These are phyloP conservation scores for Sporisorium reilianum DNA, from an alignment of 1,284 basidiomycete species.

Conservation along the genomic window DNA sequence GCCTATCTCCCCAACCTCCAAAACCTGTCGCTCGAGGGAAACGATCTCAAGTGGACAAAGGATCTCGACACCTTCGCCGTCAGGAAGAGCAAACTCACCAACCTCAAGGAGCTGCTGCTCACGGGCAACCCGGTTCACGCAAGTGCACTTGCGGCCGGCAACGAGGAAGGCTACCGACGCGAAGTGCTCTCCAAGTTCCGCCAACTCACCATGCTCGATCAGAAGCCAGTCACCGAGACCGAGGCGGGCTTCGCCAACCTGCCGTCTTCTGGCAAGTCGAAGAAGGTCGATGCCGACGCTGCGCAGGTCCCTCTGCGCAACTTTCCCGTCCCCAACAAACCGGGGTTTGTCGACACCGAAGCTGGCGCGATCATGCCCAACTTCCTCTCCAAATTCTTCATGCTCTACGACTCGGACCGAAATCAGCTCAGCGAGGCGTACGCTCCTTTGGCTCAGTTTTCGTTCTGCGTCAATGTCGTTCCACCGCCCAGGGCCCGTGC, in stretches of 20 bases:
- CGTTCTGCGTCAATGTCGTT: conserved; percentile 83
- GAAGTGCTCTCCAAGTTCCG: conserved; percentile 55
- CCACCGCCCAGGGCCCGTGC: conserved; percentile 78
- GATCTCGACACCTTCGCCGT: conserved; percentile 58
- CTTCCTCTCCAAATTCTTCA: conserved; percentile 83
- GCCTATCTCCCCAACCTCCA: conserved; percentile 72
- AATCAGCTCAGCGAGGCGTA: conserved; percentile 80
- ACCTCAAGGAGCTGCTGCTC: conserved; percentile 77
- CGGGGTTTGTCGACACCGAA: conserved; percentile 80
- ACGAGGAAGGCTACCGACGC: conserved; percentile 73
- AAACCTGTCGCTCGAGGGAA: conserved; percentile 81
- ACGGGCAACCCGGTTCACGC: conserved; percentile 83
- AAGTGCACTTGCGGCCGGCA: conserved; percentile 76
- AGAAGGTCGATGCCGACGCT: conserved; percentile 53
- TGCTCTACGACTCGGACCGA: conserved; percentile 83
- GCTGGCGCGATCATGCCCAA: conserved; percentile 76
- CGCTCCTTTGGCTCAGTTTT: conserved; percentile 86
- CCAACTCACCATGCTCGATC: conserved; percentile 71
- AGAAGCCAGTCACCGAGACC: conserved; percentile 77
- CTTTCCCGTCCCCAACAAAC: conserved; percentile 80
- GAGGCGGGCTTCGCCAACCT: conserved; percentile 79
- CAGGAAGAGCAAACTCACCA: conserved; percentile 43
- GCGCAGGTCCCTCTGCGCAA: conserved; percentile 66
- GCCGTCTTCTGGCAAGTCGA: conserved; percentile 72
- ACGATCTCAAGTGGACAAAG: conserved; percentile 67